Conservation (phyloP, 2,329 filamentous ascomycete species). For the Xylaria sp. region DNA sequence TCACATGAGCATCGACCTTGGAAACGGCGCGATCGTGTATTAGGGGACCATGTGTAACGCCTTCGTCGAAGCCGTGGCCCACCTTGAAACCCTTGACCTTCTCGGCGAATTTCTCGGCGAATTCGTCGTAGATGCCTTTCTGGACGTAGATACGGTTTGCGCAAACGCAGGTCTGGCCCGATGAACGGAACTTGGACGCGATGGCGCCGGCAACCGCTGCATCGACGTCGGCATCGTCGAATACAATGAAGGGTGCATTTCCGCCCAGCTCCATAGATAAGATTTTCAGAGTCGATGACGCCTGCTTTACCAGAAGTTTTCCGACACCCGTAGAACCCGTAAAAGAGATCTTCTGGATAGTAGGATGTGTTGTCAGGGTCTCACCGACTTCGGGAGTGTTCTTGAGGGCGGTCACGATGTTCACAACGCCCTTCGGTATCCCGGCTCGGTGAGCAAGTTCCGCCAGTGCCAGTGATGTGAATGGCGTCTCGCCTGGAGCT, state of each 20-base stretch:
- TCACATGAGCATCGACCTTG: conserved; percentile 83
- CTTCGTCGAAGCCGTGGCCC: conserved; percentile 76
- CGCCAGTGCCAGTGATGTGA: conserved; percentile 86
- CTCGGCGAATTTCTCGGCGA: conserved; percentile 73
- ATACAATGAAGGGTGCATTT: conserved; percentile 96
- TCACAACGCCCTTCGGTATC: conserved; percentile 89
- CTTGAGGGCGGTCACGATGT: conserved; percentile 81
- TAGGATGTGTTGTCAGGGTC: conserved; percentile 77
- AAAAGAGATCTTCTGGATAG: conserved; percentile 90
- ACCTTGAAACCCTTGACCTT: conserved; percentile 80
- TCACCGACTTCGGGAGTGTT: conserved; percentile 85
- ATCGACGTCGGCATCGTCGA: conserved; percentile 93
- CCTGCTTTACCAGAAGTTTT: conserved; percentile 88
- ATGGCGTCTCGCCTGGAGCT: conserved; percentile 90
- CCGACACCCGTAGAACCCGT: conserved; percentile 80
- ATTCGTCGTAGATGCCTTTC: conserved; percentile 78
- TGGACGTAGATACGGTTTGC: conserved; percentile 87
- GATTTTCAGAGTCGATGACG: conserved; percentile 83
- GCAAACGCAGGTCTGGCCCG: conserved; percentile 94
- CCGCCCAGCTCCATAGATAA: conserved; percentile 90
- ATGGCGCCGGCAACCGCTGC: conserved; percentile 84
- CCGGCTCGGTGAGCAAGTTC: conserved; percentile 89
- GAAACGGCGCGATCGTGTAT: conserved; percentile 84
- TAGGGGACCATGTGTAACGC: conserved; percentile 80
- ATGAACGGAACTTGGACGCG: conserved; percentile 89